Evolutionary conservation across 495 filamentous ascomycete genomes (phyloP), one percentile per base, ranked within the genome.

Genomic region (Penicillium silybi): DNA sequence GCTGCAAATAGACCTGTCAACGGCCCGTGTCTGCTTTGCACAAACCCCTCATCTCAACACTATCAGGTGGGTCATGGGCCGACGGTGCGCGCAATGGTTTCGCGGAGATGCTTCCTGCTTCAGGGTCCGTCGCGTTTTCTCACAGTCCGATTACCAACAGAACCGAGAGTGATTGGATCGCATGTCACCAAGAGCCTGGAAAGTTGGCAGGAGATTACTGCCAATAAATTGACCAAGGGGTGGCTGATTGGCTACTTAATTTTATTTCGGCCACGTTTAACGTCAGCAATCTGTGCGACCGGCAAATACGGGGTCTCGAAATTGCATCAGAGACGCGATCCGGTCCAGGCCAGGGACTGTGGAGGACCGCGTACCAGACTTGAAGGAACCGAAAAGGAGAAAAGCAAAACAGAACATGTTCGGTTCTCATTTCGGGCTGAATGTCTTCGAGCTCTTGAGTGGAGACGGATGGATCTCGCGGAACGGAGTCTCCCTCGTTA

Each of bases 381-480:
- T 53, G 37, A 4, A 17, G 42, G 29, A 15, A 15, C 17, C 44
- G 39, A 44, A 19, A 32, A 47, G 18, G 27, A 46, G 45, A 51
- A 47, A 38, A 62, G 57, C 54, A 15, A 27, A 48, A 47, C 27
- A 40, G 15, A 26, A 11, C 25, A 29, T 44, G 26, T 43, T 49
- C 37, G 49, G 52, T 38, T 16, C 32, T 37, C 44, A 52, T 50
- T 23, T 51, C 44, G 8, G 19, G 16, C 41, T 46, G 45, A 38
- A 23, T 23, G 40, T 25, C 23, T 29, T 23, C 26, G 34, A 58
- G 44, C 52, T 56, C 43, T 44, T 27, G 11, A 27, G 62, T 65
- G 62, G 62, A 42, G 56, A 65, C 54, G 48, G 44, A 63, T 65
- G 58, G 62, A 54, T 53, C 55, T 59, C 35, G 43, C 46, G 40